Conservation (phyloP, 345 rosid species). For the Garcia nutans region DNA sequence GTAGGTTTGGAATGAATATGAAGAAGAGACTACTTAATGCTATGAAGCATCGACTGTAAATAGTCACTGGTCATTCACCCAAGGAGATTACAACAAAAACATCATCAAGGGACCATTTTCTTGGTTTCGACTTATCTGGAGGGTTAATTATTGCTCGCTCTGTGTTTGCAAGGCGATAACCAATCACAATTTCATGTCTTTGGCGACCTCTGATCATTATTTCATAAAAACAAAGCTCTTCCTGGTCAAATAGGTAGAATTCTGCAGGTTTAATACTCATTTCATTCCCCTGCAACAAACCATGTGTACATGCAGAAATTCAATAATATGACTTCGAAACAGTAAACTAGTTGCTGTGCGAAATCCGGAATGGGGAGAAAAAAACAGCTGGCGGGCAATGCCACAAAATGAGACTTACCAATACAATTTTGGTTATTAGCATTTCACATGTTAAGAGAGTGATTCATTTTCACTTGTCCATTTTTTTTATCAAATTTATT, state of each 20-base stretch:
- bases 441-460: not conserved
- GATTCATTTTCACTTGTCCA: too few species aligned
- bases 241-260: constrained; percentile 77
- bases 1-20: not conserved
- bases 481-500: not conserved
- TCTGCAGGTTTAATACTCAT: constrained; percentile 91
- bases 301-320: not conserved
- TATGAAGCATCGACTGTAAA: too few species aligned
- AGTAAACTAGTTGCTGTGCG: too few species aligned
- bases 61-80: constrained; percentile 34
- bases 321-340: not conserved
- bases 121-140: constrained; percentile 47
- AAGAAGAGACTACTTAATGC: not conserved
- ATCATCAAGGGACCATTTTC: constrained; percentile 83
- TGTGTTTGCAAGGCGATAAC: constrained; percentile 63
- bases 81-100: constrained; percentile 82
- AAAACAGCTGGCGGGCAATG: not conserved
- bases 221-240: constrained; percentile 68
- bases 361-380: not conserved
- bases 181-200: constrained; percentile 67
- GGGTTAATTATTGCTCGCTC: constrained; percentile 83
- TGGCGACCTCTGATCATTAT: constrained; percentile 77
- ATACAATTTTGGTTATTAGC: not conserved
- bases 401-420: not conserved
- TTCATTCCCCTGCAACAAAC: constrained; percentile 65